phyloP scores from a whole-genome alignment of 148 eudicot genomes.

The Linanthus parryae region DNA sequence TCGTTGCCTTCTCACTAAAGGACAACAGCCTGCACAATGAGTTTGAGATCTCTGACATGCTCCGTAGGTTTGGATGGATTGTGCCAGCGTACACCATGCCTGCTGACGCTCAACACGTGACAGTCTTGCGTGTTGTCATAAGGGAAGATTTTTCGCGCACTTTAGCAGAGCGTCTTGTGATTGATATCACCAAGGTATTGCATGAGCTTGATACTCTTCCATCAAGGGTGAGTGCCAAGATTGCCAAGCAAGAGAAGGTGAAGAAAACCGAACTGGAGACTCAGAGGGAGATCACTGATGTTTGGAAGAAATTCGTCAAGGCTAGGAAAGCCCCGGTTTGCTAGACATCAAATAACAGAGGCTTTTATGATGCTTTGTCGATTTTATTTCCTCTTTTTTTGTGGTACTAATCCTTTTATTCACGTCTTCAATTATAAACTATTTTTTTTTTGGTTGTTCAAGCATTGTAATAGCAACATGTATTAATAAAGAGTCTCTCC shows the following conservation, averaged over 20 bases:
- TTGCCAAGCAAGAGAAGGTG: background rate
- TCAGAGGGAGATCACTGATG: background rate
- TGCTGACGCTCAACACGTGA: conserved; percentile 10
- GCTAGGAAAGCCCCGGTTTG: background rate
- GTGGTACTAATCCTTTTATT: too few species aligned
- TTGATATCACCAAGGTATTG: conserved; percentile 12
- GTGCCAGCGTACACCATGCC: conserved; percentile 18
- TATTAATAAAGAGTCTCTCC: too few species aligned
- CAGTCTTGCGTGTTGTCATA: conserved; percentile 13
- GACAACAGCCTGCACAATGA: conserved; percentile 4
- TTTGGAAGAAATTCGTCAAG: background rate
- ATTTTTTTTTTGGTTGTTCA: too few species aligned
- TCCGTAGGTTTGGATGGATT: conserved; percentile 11
- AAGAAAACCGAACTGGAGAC: background rate
- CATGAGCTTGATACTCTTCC: too few species aligned
- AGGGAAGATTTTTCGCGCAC: conserved; percentile 13
- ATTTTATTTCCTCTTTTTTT: too few species aligned
- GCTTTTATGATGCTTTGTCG: too few species aligned
- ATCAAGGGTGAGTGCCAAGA: background rate
- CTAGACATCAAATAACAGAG: too few species aligned
- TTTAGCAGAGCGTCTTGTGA: conserved; percentile 12
- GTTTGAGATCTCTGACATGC: conserved; percentile 11
- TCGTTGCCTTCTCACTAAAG: conserved; percentile 14
- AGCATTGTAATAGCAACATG: too few species aligned
- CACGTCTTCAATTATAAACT: too few species aligned